Conservation (phyloP, 345 rosid genomes). For the Acer saccharum region DNA sequence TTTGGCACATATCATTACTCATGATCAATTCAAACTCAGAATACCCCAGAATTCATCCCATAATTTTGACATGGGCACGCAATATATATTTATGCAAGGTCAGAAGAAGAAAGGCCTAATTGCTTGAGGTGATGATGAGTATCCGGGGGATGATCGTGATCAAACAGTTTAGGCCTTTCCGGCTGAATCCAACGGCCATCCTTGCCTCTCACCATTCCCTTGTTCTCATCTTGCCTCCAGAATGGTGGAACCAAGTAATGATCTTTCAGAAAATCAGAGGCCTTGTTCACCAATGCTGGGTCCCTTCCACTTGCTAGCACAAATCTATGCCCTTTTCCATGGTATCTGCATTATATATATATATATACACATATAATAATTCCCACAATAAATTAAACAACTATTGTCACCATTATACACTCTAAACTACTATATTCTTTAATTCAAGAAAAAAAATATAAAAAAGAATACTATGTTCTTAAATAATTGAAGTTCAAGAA, state of each 20-base stretch:
- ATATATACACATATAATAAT: no score
- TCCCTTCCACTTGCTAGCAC: slow-evolving; percentile 72
- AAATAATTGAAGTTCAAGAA: no score
- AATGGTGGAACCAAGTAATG: slow-evolving; percentile 75
- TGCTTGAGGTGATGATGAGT: slow-evolving; percentile 50
- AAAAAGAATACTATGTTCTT: no score
- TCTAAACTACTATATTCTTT: no score
- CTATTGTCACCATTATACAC: no score
- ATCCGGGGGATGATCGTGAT: slow-evolving; percentile 60
- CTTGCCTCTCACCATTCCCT: slow-evolving; percentile 62
- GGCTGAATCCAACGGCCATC: slow-evolving; percentile 86
- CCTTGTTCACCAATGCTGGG: slow-evolving; percentile 83
- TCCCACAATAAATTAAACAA: no score
- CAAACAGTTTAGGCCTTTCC: slow-evolving; percentile 55
- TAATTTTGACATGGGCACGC: no score
- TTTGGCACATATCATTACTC: no score
- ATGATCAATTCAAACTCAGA: neutral
- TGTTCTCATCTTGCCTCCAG: slow-evolving; percentile 83
- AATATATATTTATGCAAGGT: neutral
- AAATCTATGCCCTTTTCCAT: slow-evolving; percentile 74
- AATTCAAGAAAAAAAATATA: no score
- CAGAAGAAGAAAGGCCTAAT: slow-evolving; percentile 37
- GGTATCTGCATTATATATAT: slow-evolving; percentile 68
- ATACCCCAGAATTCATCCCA: neutral
- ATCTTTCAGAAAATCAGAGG: slow-evolving; percentile 69